Evolutionary conservation across 257 asterid genomes (phyloP).

Genomic region (Buddleja alternifolia): DNA sequence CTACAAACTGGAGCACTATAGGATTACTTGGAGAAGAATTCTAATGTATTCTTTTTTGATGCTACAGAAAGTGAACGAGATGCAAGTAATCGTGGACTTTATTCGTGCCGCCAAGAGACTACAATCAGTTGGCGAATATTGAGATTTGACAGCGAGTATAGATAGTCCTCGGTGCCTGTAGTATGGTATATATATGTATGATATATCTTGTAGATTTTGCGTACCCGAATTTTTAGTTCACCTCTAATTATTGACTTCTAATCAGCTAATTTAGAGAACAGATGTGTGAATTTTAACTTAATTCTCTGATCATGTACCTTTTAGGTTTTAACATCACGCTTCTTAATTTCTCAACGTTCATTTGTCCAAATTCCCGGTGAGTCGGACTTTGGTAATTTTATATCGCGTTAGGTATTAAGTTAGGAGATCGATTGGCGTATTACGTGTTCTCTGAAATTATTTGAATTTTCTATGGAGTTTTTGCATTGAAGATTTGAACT

Average conservation of each 20-base stretch:
- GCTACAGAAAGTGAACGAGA: constrained; percentile 77
- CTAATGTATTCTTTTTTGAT: constrained; percentile 19
- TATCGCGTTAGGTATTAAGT: no score
- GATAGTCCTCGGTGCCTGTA: constrained; percentile 35
- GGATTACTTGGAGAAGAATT: neutral
- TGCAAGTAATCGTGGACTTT: constrained; percentile 74
- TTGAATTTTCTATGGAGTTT: no score
- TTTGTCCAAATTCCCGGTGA: neutral
- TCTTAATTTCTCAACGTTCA: neutral
- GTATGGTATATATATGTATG: constrained; percentile 37
- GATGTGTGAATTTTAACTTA: constrained; percentile 26
- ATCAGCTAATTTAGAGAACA: constrained; percentile 51
- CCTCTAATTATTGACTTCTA: constrained; percentile 52
- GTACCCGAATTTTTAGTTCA: constrained; percentile 47
- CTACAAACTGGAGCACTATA: no score
- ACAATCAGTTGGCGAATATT: constrained; percentile 43
- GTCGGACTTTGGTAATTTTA: no score
- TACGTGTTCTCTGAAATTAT: no score
- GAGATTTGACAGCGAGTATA: constrained; percentile 40
- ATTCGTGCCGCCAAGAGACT: constrained; percentile 71
- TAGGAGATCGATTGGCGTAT: no score
- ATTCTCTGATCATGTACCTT: constrained; percentile 28
- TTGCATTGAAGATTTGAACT: no score
- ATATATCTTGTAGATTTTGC: constrained; percentile 40
- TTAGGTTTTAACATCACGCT: constrained; percentile 11